phyloP scores from a whole-genome alignment of 441 rosid species.

The Jatropha podagrica region DNA sequence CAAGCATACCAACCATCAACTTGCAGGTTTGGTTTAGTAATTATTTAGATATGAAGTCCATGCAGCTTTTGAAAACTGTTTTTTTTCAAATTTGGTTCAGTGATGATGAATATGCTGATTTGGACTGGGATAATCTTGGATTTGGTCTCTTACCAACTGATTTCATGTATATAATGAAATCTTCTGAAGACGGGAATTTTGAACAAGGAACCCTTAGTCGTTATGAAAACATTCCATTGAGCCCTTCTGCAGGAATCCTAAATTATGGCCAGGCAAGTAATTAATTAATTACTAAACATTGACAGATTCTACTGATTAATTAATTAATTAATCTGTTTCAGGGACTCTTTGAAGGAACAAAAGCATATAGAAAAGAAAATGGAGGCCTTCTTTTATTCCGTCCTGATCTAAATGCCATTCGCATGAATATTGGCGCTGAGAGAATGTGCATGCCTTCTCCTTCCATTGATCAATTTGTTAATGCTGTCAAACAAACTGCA shows the following conservation, averaged over 20 bases:
- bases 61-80: neutral
- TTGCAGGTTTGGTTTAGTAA: constrained; percentile 21
- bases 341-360: constrained; percentile 79
- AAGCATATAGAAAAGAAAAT: constrained; percentile 65
- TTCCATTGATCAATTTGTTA: constrained; percentile 63
- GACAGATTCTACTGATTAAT: neutral
- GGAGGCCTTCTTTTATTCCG: constrained; percentile 71
- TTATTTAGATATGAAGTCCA: neutral
- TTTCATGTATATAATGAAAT: constrained; percentile 71
- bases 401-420: constrained; percentile 59
- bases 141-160: constrained; percentile 66
- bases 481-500: constrained; percentile 63
- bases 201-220: constrained; percentile 49
- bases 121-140: constrained; percentile 94
- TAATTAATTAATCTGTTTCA: constrained; percentile 9
- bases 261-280: constrained; percentile 81
- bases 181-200: constrained; percentile 46
- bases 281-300: neutral
- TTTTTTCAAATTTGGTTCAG: constrained; percentile 21
- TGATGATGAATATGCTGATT: constrained; percentile 60
- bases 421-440: constrained; percentile 76
- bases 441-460: constrained; percentile 87
- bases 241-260: constrained; percentile 81
- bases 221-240: constrained; percentile 60
- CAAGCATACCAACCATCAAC: constrained; percentile 14